These are phyloP conservation scores for Suhomyces maxii DNA, from an alignment of 1,139 yeast genomes.

Conservation along the genomic window DNA sequence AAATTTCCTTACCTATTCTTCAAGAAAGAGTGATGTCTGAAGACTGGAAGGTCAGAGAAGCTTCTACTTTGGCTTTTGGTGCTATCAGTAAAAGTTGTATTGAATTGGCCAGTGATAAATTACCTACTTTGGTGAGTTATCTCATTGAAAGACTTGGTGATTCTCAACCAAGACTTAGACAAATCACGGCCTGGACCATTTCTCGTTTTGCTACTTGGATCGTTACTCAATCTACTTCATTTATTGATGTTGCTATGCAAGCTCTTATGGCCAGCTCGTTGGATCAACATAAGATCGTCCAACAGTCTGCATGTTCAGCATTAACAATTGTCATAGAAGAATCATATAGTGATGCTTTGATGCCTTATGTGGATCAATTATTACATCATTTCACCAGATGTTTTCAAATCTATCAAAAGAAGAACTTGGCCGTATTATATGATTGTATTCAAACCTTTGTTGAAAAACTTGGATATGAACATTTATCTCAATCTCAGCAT, in stretches of 20 bases:
- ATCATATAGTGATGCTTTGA: conserved; percentile 65
- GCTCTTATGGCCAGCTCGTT: conserved; percentile 72
- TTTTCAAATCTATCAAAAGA: conserved; percentile 75
- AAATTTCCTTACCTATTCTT: conserved; percentile 69
- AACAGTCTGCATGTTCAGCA: conserved; percentile 90
- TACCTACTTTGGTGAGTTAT: conserved; percentile 82
- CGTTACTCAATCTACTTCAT: conserved; percentile 62
- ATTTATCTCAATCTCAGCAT: conserved; percentile 54
- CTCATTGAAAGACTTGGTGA: conserved; percentile 79
- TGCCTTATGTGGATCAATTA: conserved; percentile 49
- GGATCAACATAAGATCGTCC: conserved; percentile 87
- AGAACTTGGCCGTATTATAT: conserved; percentile 75
- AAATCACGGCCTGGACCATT: conserved; percentile 93
- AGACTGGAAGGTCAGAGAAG: conserved; percentile 90
- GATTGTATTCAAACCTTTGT: conserved; percentile 93
- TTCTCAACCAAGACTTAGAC: conserved; percentile 80
- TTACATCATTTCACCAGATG: conserved; percentile 72
- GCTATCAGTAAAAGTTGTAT: conserved; percentile 91
- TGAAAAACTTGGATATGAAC: conserved; percentile 65
- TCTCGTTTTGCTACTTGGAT: conserved; percentile 87
- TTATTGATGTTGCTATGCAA: conserved; percentile 75
- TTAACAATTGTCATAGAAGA: conserved; percentile 80
- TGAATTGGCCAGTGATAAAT: conserved; percentile 65
- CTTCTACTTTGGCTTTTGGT: conserved; percentile 91
- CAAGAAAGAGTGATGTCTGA: conserved; percentile 66